phyloP scores from a whole-genome alignment of 768 basidiomycete species.

The Tremella mesenterica region DNA sequence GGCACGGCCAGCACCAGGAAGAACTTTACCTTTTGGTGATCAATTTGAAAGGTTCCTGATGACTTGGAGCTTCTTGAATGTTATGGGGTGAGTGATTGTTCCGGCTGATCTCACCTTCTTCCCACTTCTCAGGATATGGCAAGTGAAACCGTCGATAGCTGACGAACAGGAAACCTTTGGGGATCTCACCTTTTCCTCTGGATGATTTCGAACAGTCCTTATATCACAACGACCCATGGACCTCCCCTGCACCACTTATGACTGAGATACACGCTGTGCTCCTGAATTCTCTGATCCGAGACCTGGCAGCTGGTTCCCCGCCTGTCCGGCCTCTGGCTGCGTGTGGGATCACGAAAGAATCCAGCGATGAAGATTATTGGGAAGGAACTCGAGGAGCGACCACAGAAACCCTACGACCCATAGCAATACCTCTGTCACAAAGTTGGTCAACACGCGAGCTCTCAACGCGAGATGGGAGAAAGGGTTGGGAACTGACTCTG shows the following conservation, averaged over 20 bases:
- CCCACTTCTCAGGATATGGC: too few species aligned
- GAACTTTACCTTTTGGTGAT: slow-evolving; percentile 37
- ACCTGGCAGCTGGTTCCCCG: slow-evolving; percentile 41
- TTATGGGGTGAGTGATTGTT: slow-evolving; percentile 69
- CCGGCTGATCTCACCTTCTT: slow-evolving; percentile 32
- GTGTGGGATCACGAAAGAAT: slow-evolving; percentile 1
- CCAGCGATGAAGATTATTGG: slow-evolving; percentile 35
- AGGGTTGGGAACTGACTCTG: slow-evolving; percentile 40
- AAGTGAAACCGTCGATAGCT: slow-evolving; percentile 11
- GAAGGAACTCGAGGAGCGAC: slow-evolving; percentile 40
- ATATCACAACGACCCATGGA: slow-evolving; percentile 61
- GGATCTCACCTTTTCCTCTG: slow-evolving; percentile 76
- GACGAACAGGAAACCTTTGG: slow-evolving; percentile 63
- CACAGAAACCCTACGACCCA: slow-evolving; percentile 29
- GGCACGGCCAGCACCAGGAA: slow-evolving; percentile 28
- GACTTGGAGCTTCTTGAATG: slow-evolving; percentile 88
- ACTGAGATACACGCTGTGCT: slow-evolving; percentile 82
- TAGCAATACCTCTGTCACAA: slow-evolving; percentile 14
- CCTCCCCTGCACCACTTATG: slow-evolving; percentile 59
- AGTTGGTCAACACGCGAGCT: slow-evolving; percentile 33
- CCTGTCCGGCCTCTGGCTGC: slow-evolving; percentile 17
- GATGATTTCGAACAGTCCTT: slow-evolving; percentile 88
- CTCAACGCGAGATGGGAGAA: slow-evolving; percentile 21
- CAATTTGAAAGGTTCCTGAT: slow-evolving; percentile 76
- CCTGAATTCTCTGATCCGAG: slow-evolving; percentile 74